Evolutionary conservation across 495 filamentous ascomycete species (phyloP).

Genomic region (Podospora bellae-mahoneyi): DNA sequence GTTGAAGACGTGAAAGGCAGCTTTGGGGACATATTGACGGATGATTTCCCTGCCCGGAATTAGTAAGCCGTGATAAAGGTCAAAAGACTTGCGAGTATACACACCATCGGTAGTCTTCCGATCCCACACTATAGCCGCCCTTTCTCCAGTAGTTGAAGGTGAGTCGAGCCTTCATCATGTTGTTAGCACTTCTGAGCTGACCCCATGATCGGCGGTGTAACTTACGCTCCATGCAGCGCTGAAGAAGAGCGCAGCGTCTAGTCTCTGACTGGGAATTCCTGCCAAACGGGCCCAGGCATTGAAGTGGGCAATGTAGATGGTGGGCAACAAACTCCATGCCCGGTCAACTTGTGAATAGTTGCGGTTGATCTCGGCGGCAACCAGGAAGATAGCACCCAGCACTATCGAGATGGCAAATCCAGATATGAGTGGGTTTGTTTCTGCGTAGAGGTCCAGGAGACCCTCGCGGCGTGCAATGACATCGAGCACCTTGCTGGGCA

Average conservation of each 20-base stretch:
- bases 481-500: constrained; percentile 61
- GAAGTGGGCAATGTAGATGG: constrained; percentile 86
- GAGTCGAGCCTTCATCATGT: constrained; percentile 50
- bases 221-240: constrained; percentile 79
- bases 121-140: constrained; percentile 82
- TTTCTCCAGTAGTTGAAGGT: constrained; percentile 98
- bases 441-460: constrained; percentile 66
- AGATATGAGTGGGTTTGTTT: constrained; percentile 81
- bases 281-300: constrained; percentile 70
- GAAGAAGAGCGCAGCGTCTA: constrained; percentile 72
- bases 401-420: constrained; percentile 69
- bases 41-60: constrained; percentile 44
- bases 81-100: background rate
- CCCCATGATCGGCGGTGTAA: constrained; percentile 2
- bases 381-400: constrained; percentile 63
- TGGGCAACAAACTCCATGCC: constrained; percentile 83
- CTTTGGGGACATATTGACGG: constrained; percentile 38
- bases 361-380: constrained; percentile 75
- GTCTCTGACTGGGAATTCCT: constrained; percentile 64
- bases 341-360: constrained; percentile 96
- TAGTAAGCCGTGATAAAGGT: background rate
- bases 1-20: constrained; percentile 79
- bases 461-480: constrained; percentile 52
- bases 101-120: constrained; percentile 91
- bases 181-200: constrained; percentile 38